A percentile compares a stretch with the other conserved stretches of the same genome.
Conservation (phyloP, 148 eudicot genomes). For the Cornus kousa region DNA sequence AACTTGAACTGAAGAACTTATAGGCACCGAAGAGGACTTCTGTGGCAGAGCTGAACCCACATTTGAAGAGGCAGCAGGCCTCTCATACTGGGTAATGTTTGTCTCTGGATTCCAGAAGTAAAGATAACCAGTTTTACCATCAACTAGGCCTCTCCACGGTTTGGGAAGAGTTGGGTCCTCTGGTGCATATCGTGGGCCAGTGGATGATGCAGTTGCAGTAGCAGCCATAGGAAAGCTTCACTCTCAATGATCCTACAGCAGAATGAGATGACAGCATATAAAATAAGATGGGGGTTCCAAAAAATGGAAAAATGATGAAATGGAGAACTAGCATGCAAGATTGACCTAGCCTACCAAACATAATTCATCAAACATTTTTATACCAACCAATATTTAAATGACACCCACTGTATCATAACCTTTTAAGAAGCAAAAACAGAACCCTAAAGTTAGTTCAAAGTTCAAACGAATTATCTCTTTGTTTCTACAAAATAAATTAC, state of each 20-base stretch:
- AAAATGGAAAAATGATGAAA: not conserved
- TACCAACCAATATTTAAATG: not conserved
- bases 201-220: conserved; percentile 49
- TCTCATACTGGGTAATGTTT: conserved; percentile 92
- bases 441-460: too few relatives aligned
- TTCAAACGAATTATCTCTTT: not conserved
- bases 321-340: not conserved
- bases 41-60: conserved; percentile 23
- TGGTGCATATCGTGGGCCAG: conserved; percentile 80
- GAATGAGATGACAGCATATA: not conserved
- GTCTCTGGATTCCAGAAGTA: conserved; percentile 99
- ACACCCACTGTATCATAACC: not conserved
- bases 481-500: not conserved
- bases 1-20: conserved; percentile 58
- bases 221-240: conserved; percentile 41
- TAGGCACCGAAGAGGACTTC: conserved; percentile 30
- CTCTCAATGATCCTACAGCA: conserved; percentile 3
- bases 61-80: conserved; percentile 49
- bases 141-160: conserved; percentile 96
- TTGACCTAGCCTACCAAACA: not conserved
- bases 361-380: not conserved
- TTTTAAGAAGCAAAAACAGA: not conserved
- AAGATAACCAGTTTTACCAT: conserved; percentile 80
- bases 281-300: not conserved
- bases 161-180: conserved; percentile 93